phyloP scores from a whole-genome alignment of 2,329 filamentous ascomycete species.

The Monosporascus sp. region DNA sequence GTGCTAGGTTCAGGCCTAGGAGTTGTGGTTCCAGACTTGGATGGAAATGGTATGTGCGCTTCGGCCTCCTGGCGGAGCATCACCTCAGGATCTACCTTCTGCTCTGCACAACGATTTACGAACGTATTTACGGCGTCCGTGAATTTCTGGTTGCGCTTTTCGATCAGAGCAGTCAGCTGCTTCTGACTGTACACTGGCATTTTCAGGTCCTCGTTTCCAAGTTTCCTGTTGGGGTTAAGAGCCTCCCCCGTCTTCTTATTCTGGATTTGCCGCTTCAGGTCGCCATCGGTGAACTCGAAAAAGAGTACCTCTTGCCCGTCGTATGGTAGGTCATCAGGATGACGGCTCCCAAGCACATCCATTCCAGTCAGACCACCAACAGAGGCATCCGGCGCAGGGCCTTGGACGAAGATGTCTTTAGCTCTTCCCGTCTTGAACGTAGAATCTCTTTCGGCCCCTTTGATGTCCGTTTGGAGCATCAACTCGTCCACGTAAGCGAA shows the following conservation, averaged over 20 bases:
- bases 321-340: constrained; percentile 25
- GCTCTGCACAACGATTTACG: constrained; percentile 65
- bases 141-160: constrained; percentile 85
- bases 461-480: constrained; percentile 74
- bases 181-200: constrained; percentile 93
- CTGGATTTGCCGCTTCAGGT: constrained; percentile 75
- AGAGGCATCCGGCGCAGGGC: constrained; percentile 48
- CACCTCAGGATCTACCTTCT: constrained; percentile 62
- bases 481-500: constrained; percentile 86
- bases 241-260: constrained; percentile 70
- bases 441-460: constrained; percentile 61
- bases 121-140: constrained; percentile 70
- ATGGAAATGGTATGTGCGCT: constrained; percentile 57
- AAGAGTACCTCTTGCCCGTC: constrained; percentile 66
- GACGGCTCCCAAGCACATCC: constrained; percentile 33
- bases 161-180: constrained; percentile 84
- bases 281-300: constrained; percentile 90
- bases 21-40: constrained; percentile 33
- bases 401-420: constrained; percentile 45
- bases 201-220: constrained; percentile 75
- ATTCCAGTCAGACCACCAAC: constrained; percentile 52
- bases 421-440: constrained; percentile 55
- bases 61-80: constrained; percentile 55
- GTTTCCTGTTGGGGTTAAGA: constrained; percentile 60
- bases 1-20: constrained; percentile 33